Evolutionary conservation across 768 basidiomycete species (phyloP).

Genomic region (Suillus clintonianus): DNA sequence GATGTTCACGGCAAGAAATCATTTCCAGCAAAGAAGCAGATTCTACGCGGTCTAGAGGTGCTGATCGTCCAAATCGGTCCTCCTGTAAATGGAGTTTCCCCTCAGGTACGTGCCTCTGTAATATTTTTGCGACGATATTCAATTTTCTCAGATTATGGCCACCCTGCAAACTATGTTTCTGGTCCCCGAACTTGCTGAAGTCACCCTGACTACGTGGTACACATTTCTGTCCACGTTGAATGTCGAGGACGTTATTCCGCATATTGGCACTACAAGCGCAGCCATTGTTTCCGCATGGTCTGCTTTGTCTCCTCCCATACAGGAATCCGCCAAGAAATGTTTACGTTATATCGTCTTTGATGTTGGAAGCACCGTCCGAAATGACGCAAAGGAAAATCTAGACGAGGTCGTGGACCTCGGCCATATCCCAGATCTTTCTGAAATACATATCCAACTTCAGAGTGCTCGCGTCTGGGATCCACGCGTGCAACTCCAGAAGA

Average conservation of each 20-base stretch:
- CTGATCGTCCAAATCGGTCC: constrained; percentile 73
- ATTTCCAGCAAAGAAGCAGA: constrained; percentile 66
- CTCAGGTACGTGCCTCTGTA: constrained; percentile 63
- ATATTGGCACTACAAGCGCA: constrained; percentile 86
- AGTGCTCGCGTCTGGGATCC: constrained; percentile 54
- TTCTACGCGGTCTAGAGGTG: constrained; percentile 76
- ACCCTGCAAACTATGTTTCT: constrained; percentile 89
- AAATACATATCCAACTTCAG: constrained; percentile 43
- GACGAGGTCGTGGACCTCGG: constrained; percentile 82
- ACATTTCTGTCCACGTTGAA: constrained; percentile 71
- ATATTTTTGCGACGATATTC: constrained; percentile 1
- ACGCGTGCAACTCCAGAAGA: constrained; percentile 55
- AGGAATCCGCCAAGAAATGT: constrained; percentile 54
- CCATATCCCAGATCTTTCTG: constrained; percentile 63
- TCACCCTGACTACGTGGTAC: constrained; percentile 79
- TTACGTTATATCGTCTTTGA: constrained; percentile 73
- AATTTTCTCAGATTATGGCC: constrained; percentile 79
- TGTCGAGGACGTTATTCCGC: constrained; percentile 73
- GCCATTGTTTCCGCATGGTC: constrained; percentile 81
- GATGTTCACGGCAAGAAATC: constrained; percentile 83
- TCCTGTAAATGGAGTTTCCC: constrained; percentile 73
- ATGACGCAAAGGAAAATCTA: constrained; percentile 54
- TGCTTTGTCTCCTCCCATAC: constrained; percentile 53
- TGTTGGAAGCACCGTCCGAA: constrained; percentile 36
- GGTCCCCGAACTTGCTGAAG: constrained; percentile 72